Conservation (phyloP, 164 flowering plant species). For the Akebia trifoliata region DNA sequence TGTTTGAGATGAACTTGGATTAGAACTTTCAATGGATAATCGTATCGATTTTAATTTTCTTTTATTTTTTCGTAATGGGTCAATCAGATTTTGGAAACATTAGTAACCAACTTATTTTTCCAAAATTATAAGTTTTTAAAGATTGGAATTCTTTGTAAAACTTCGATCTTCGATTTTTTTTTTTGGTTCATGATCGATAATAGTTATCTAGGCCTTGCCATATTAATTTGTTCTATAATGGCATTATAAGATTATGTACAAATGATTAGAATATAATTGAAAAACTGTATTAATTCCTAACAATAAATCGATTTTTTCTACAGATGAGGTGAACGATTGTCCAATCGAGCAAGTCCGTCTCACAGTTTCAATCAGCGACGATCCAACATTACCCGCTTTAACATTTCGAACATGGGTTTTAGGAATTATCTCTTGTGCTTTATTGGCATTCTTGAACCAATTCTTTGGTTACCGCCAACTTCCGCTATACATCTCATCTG, state of each 20-base stretch:
- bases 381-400: conserved; percentile 37
- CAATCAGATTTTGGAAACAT: too few species aligned
- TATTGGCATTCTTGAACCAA: conserved; percentile 45
- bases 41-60: too few species aligned
- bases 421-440: conserved; percentile 31
- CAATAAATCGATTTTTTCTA: background rate
- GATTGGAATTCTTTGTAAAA: too few species aligned
- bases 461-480: conserved; percentile 45
- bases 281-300: background rate
- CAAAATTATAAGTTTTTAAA: too few species aligned
- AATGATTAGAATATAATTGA: background rate
- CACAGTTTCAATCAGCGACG: conserved; percentile 54
- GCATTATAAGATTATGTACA: background rate
- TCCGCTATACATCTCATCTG: conserved; percentile 23
- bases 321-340: conserved; percentile 9
- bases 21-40: too few species aligned
- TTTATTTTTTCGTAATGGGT: too few species aligned
- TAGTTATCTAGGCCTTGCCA: too few species aligned
- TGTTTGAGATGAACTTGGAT: too few species aligned
- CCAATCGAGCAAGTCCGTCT: conserved; percentile 17
- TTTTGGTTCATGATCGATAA: too few species aligned
- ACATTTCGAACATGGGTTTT: conserved; percentile 64
- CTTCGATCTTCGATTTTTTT: too few species aligned
- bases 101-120: too few species aligned
- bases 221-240: too few species aligned